Evolutionary conservation across 202 grass and related monocot genomes (phyloP).

Genomic region (Cymbopogon flexuosus): DNA sequence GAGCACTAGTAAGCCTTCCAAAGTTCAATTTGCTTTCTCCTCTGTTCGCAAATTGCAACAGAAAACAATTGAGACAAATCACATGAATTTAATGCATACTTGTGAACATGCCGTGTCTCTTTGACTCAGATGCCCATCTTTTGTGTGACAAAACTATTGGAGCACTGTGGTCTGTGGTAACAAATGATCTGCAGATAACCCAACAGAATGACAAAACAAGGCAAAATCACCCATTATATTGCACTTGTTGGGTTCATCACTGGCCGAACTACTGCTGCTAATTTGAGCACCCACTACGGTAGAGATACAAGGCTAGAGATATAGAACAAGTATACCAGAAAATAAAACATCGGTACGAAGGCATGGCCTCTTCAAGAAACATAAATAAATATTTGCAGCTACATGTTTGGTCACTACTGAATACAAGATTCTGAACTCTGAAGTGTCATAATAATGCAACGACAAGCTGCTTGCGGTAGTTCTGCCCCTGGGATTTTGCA

Average conservation of each 20-base stretch:
- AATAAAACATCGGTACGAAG: neutral
- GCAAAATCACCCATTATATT: neutral
- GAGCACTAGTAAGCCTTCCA: conserved; percentile 45
- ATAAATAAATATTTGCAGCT: neutral
- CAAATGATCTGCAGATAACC: neutral
- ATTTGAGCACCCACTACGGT: neutral
- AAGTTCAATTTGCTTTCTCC: conserved; percentile 36
- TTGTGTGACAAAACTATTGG: neutral
- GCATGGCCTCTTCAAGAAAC: conserved; percentile 9
- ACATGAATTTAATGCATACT: conserved; percentile 29
- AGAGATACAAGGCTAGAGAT: neutral
- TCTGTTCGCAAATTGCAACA: conserved; percentile 19
- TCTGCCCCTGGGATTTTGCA: conserved; percentile 10
- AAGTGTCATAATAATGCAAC: neutral
- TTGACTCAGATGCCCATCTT: conserved; percentile 15
- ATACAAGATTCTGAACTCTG: conserved; percentile 7
- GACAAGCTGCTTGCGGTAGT: neutral
- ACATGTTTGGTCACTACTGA: neutral
- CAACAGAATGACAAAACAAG: neutral
- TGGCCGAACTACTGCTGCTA: neutral
- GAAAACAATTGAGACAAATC: conserved; percentile 23
- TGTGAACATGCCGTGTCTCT: conserved; percentile 24
- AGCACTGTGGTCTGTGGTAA: neutral
- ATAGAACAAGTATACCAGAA: neutral
- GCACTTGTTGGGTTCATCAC: no score